A percentile compares a stretch with the other conserved stretches of the same genome.
These are phyloP conservation scores for Rhizomucor pusillus DNA, from an alignment of 371 early-diverging fungal species.

Conservation along the genomic window DNA sequence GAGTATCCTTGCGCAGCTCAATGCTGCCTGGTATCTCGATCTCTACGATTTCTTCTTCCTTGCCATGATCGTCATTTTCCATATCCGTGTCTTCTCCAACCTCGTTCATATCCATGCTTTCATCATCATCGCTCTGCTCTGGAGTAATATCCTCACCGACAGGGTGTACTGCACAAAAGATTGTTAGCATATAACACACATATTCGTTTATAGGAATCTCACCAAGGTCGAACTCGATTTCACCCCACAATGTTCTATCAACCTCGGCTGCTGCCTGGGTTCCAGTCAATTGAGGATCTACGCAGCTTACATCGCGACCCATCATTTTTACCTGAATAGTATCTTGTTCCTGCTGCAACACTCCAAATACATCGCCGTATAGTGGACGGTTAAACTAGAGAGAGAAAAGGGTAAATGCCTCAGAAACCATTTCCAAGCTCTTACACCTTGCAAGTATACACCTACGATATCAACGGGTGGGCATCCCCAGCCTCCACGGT, in stretches of 20 bases:
- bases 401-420: neutral
- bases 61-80: neutral
- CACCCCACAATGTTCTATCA: conserved; percentile 72
- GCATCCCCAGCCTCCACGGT: conserved; percentile 92
- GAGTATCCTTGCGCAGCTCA: conserved; percentile 71
- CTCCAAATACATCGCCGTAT: conserved; percentile 84
- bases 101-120: neutral
- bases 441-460: neutral
- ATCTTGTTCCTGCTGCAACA: conserved; percentile 29
- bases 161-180: neutral
- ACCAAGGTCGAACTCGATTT: conserved; percentile 54
- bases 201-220: neutral
- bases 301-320: neutral
- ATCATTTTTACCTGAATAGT: neutral
- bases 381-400: conserved; percentile 72
- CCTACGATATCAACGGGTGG: conserved; percentile 63
- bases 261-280: conserved; percentile 16
- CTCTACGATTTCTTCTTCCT: conserved; percentile 1
- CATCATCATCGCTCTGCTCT: neutral
- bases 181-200: too few relatives aligned
- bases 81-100: neutral
- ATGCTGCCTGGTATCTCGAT: conserved; percentile 85
- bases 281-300: too few relatives aligned
- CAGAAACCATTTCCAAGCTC: neutral
- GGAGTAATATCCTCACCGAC: neutral